Base-by-base conservation (phyloP, 192 early-diverging fungal species). In the Coemansia sp. region DNA sequence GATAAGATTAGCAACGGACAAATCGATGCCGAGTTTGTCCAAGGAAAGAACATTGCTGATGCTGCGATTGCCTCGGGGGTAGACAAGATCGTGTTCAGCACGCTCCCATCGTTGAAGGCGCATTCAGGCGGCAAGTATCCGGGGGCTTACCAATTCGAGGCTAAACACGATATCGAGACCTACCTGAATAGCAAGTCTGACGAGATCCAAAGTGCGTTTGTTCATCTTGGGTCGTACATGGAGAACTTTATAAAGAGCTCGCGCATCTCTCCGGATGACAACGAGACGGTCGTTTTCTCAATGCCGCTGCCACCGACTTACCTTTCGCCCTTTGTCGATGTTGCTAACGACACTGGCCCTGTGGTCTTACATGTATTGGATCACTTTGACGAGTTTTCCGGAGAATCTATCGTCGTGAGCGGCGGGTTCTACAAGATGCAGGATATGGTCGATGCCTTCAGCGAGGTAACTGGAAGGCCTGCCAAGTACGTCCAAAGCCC, bases 371-470 rank as follows among this genome's bases (percentile, higher is more conserved):
- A 69, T 33, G 35, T 69, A 14, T 25, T 69, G 7, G 61, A 63
- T 2, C 41, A 58, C 19, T 54, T 42, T 20, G 67, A 69, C 20
- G 54, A 69, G 43, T 62, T 36, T 29, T 20, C 35, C 8, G 53
- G 67, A 35, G 33, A 22, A 29, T 15, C 61, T 9, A 9, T 62
- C 9, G 60, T 55, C 13, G 67, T 69, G 10, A 58, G 67, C 55
- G 54, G 67, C 43, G 61, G 67, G 5, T 69, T 52, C 54, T 69
- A 62, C 54, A 36, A 55, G 34, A 53, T 25, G 9, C 53, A 62
- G 7, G 61, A 69, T 4, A 69, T 69, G 60, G 67, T 61, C 13
- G 61, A 63, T 9, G 67, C 61, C 22, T 69, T 62, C 35, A 56
- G 42, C 1, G 20, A 69, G 23, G 67, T 20, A 2, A 69, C 67